phyloP scores from a whole-genome alignment of 441 rosid genomes.

The Gossypium gossypioides region DNA sequence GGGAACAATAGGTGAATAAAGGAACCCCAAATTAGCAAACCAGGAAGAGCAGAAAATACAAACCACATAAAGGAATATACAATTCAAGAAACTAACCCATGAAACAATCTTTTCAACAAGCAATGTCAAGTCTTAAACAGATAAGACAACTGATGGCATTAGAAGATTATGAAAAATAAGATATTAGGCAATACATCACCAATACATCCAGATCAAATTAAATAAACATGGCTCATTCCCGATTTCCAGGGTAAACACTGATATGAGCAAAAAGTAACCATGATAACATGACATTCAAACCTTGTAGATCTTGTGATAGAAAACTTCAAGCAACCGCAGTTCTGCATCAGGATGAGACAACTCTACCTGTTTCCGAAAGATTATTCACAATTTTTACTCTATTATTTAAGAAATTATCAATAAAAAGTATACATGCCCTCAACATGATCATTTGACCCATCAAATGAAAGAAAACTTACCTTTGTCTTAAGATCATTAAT shows the following conservation, averaged over 20 bases:
- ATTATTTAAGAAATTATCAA: background rate
- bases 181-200: background rate
- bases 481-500: slow-evolving; percentile 28
- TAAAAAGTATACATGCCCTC: background rate
- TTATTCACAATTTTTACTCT: background rate
- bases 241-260: background rate
- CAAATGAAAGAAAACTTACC: slow-evolving; percentile 17
- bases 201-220: background rate
- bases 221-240: slow-evolving; percentile 3
- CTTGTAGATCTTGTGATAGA: slow-evolving; percentile 48
- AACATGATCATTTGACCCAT: background rate
- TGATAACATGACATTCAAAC: slow-evolving; percentile 14
- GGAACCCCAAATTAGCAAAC: background rate
- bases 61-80: background rate
- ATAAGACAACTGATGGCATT: background rate
- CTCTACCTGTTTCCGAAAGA: slow-evolving; percentile 33
- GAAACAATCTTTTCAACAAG: background rate
- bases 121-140: background rate
- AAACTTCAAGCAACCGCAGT: slow-evolving; percentile 43
- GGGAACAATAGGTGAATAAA: background rate
- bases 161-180: background rate
- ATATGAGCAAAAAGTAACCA: background rate
- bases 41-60: background rate
- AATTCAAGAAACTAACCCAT: slow-evolving; percentile 1
- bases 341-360: slow-evolving; percentile 38